Base-by-base conservation (phyloP, 2,329 filamentous ascomycete genomes). In the Colletotrichum sublineola region DNA sequence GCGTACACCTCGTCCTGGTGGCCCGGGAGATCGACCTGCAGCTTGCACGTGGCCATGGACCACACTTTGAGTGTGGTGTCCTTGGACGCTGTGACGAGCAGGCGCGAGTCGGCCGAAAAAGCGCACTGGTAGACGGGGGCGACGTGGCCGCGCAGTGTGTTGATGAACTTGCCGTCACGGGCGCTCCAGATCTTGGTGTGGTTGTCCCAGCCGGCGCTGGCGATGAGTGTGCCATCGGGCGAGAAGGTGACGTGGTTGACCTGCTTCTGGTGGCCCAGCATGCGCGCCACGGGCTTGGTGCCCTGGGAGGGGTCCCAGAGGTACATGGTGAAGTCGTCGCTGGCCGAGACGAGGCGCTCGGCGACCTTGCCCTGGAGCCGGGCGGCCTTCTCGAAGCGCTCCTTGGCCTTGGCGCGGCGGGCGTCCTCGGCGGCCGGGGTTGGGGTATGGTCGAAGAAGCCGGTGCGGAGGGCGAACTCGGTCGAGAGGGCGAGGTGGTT, bases 161-260 rank as follows among this genome's bases (percentile, higher is more conserved):
- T 92, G 76, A 97, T 90, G 82, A 98, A 98, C 75, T 92, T 93
- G 57, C 89, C 89, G 75, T 91, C 89, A 74, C 88, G 88, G 71
- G 73, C 66, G 76, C 91, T 94, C 95, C 95, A 98, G 36, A 98
- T 84, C 83, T 97, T 97, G 77, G 96, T 94, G 78, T 96, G 94
- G 80, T 98, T 99, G 81, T 99, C 96, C 84, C 96, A 99, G 5
- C 92, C 92, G 11, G 94, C 92, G 48, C 93, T 97, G 11, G 96
- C 96, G 77, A 99, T 95, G 71, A 96, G 88, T 11, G 90, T 87
- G 44, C 95, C 96, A 78, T 98, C 95, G 0, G 96, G 95, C 0
- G 94, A 97, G 82, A 98, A 98, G 0, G 92, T 93, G 60, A 98
- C 95, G 80, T 98, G 94, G 81, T 98, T 98, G 76, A 98, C 95